These are phyloP conservation scores for Geotrichum armillariae DNA, from an alignment of 1,139 yeast genomes.

Conservation along the genomic window DNA sequence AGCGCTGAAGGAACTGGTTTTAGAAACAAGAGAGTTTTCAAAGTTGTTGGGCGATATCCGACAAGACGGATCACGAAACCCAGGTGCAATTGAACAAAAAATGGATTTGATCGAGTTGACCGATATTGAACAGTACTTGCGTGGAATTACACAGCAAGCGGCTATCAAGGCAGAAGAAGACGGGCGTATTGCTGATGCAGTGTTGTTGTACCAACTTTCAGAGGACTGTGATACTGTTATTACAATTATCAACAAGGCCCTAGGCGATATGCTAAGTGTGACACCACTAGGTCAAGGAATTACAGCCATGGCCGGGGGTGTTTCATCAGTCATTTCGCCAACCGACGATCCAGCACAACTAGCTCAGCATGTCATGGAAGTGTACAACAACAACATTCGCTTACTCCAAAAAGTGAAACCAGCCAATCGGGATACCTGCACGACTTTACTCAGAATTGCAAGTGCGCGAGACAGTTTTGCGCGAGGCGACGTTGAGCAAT, in stretches of 20 bases:
- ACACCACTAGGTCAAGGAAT: slow-evolving; percentile 72
- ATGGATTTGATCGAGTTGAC: slow-evolving; percentile 63
- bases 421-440: slow-evolving; percentile 54
- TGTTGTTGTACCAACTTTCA: slow-evolving; percentile 80
- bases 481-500: slow-evolving; percentile 58
- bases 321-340: slow-evolving; percentile 35
- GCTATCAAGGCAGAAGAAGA: slow-evolving; percentile 90
- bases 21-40: slow-evolving; percentile 83
- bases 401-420: slow-evolving; percentile 36
- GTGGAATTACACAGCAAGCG: slow-evolving; percentile 76
- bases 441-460: slow-evolving; percentile 63
- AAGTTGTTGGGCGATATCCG: slow-evolving; percentile 78
- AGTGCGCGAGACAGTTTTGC: slow-evolving; percentile 64
- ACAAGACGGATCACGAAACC: slow-evolving; percentile 70
- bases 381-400: slow-evolving; percentile 38
- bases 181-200: slow-evolving; percentile 85
- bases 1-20: slow-evolving; percentile 77
- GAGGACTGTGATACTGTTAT: slow-evolving; percentile 90
- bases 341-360: slow-evolving; percentile 43
- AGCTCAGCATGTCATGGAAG: slow-evolving; percentile 42
- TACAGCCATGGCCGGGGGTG: slow-evolving; percentile 28
- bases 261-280: slow-evolving; percentile 77
- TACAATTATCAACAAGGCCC: slow-evolving; percentile 65
- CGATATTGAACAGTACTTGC: slow-evolving; percentile 54
- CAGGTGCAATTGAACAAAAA: slow-evolving; percentile 84